Evolutionary conservation across 139 green algal genomes (phyloP), one percentile per base, ranked within the genome.

Genomic region (Chlorokybus atmophyticus): DNA sequence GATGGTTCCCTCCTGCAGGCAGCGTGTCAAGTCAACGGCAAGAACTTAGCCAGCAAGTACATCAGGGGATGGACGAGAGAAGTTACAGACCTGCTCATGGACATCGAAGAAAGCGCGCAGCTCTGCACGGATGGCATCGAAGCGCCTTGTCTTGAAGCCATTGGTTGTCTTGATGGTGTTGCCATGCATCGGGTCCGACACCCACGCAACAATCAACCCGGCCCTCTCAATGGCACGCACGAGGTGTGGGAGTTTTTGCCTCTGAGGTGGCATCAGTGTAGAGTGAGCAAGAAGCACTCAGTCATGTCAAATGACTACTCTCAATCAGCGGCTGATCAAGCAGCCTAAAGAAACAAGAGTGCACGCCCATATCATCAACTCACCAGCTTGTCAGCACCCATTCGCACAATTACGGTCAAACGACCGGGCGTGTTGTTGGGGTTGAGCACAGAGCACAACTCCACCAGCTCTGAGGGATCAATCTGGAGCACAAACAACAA

Each of bases 171-270:
- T 83, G 80, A 97, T 87, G 0, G 87, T 99, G 83, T 99, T 99
- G 68, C 91, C 92, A 70, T 99, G 92, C 86, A 99, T 94, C 57
- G 92, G 92, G 68, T 99, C 92, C 55, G 73, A 93, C 27, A 97
- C 80, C 92, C 92, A 99, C 14, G 84, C 85, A 6, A 99, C 92
- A 5, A 83, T 65, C 67, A 64, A 14, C n/a, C 71, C 73, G 7
- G 71, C 69, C 2, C 76, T 35, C 4, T 64, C 32, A 31, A 77
- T 57, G n/a, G 72, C 67, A 19, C 50, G 60, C 8, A 82, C 68
- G 41, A 78, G 51, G 6, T 30, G 10, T 0, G 71, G 64, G 3
- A 73, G 27, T 29, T 73, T 70, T n/a, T n/a, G n/a, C n/a, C n/a
- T n/a, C n/a, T n/a, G n/a, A n/a, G n/a, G n/a, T n/a, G n/a, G n/a